Evolutionary conservation across 805 yeast genomes (phyloP), one percentile per base, ranked within the genome.

Genomic region (Myxozyma sirexii): DNA sequence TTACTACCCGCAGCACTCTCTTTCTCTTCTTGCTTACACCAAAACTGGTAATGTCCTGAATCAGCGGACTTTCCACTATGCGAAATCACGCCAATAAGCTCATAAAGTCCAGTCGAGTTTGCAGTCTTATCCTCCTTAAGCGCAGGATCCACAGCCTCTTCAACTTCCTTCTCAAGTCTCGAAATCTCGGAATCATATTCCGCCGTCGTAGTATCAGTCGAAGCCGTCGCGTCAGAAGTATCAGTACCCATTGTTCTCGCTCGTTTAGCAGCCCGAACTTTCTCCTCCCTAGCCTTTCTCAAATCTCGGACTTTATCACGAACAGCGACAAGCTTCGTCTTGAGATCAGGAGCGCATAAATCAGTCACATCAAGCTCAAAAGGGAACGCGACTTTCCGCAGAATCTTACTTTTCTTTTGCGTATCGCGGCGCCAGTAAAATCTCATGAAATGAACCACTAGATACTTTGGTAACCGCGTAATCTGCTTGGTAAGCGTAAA

Each of bases 51-150:
- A 75, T 94, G 99, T 17, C 99, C 99, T 29, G 97, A 87, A 73
- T 94, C 98, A 0, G 98, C 97, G 45, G 92, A 85, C 6, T 97
- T 85, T 51, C 99, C 99, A 70, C 87, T 88, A 76, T 94, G 99
- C 0, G 98, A 90, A 60, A 94, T 84, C 24, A 94, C 83, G 1
- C 96, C 90, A 39, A 79, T 77, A 65, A 94, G 81, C 65, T 90
- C 91, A 71, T 94, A 94, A 39, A 94, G 82, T 0, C 94, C 90
- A 0, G 96, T 85, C 4, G 96, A 93, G 70, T 93, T 91, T 69
- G 88, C 90, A 19, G 92, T 89, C 7, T 60, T 59, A 54, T 77
- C 80, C 1, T 55, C 65, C 43, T 79, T 75, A 4, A 74, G 65
- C 12, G 70, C 75, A 2, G 83, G 80, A 53, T 81, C 80, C 3